phyloP scores from a whole-genome alignment of 768 basidiomycete genomes.

The Panaeolus papilionaceus region DNA sequence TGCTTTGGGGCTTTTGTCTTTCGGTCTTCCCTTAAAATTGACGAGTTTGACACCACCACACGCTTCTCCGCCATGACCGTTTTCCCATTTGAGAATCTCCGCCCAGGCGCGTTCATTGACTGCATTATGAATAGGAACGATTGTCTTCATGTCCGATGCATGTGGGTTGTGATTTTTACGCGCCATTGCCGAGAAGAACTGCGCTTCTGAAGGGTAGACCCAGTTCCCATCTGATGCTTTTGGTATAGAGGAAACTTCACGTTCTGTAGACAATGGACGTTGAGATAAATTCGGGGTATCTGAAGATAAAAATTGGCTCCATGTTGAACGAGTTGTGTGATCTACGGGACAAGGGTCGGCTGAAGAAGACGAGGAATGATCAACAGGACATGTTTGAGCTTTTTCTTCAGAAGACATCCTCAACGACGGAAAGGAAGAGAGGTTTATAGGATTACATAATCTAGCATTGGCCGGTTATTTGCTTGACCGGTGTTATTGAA shows the following conservation, averaged over 20 bases:
- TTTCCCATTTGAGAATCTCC: slow-evolving; percentile 85
- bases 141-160: slow-evolving; percentile 89
- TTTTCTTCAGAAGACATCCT: slow-evolving; percentile 23
- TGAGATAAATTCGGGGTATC: slow-evolving; percentile 26
- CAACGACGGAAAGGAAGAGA: slow-evolving; percentile 17
- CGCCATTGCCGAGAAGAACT: slow-evolving; percentile 97
- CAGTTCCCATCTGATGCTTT: slow-evolving; percentile 75
- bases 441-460: slow-evolving; percentile 25
- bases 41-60: slow-evolving; percentile 87
- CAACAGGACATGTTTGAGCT: slow-evolving; percentile 31
- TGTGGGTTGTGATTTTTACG: slow-evolving; percentile 92
- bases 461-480: neutral
- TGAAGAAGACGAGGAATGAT: slow-evolving; percentile 30
- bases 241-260: slow-evolving; percentile 91
- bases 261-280: slow-evolving; percentile 63
- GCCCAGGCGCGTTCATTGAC: slow-evolving; percentile 95
- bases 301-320: slow-evolving; percentile 49
- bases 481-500: slow-evolving; percentile 18
- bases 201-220: slow-evolving; percentile 99
- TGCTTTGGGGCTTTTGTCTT: slow-evolving; percentile 81
- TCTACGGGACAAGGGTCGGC: slow-evolving; percentile 67
- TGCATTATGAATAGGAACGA: slow-evolving; percentile 98
- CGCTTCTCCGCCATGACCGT: slow-evolving; percentile 76
- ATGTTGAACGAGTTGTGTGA: slow-evolving; percentile 49
- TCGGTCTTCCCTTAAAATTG: slow-evolving; percentile 90